Conservation (phyloP, 179 eudicot genomes). For the Silene coronaria region DNA sequence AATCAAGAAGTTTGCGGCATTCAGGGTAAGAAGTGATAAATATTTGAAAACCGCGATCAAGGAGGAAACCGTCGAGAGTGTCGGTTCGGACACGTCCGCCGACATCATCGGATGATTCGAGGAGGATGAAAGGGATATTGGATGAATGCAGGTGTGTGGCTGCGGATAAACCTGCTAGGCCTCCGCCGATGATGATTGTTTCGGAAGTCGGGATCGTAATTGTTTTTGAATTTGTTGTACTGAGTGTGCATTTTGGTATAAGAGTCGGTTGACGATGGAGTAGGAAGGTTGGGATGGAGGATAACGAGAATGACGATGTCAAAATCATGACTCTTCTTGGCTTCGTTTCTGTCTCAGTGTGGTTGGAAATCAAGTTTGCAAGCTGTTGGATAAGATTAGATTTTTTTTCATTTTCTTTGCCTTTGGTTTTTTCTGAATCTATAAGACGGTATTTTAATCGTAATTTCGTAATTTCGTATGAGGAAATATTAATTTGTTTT, state of each 20-base stretch:
- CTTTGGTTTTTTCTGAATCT: no score
- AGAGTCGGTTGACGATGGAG: not conserved
- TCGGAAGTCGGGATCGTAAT: constrained; percentile 17
- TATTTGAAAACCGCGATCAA: constrained; percentile 95
- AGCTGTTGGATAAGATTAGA: not conserved
- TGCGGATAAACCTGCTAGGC: constrained; percentile 81
- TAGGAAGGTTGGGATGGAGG: not conserved
- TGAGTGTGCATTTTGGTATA: not conserved
- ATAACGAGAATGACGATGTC: constrained; percentile 15
- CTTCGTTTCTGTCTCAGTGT: not conserved
- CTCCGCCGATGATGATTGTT: constrained; percentile 74
- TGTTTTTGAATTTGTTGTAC: not conserved
- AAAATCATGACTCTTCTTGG: constrained; percentile 21
- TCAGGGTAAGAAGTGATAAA: constrained; percentile 92
- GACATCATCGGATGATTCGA: constrained; percentile 69
- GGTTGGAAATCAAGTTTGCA: not conserved
- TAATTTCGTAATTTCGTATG: no score
- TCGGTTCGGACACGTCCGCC: constrained; percentile 96
- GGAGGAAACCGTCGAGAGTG: constrained; percentile 66
- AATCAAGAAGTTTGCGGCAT: constrained; percentile 58
- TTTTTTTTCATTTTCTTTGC: not conserved
- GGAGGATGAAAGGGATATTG: constrained; percentile 57
- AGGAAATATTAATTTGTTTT: no score
- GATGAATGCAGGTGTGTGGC: constrained; percentile 55
- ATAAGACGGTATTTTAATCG: no score